Percentiles rank a stretch among this genome's conserved stretches.
Evolutionary conservation across 805 yeast species (phyloP).

Genomic region (Wickerhamomyces silvicola): DNA sequence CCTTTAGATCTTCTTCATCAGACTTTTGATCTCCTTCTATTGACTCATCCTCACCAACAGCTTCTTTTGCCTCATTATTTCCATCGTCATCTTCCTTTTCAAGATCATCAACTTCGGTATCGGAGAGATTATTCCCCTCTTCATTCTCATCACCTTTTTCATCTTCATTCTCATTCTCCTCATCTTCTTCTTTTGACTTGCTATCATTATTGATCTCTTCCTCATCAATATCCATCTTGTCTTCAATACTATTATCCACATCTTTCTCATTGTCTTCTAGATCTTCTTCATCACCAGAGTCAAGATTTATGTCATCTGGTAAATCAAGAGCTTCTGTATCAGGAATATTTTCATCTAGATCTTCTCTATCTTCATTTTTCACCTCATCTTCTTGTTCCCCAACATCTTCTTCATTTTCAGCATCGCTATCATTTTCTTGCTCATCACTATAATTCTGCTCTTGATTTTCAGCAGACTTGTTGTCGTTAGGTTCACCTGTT

Average conservation of each 20-base stretch:
- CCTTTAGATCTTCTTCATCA: slow-evolving; percentile 27
- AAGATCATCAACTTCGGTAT: slow-evolving; percentile 20
- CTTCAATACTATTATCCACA: slow-evolving; percentile 29
- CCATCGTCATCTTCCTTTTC: slow-evolving; percentile 28
- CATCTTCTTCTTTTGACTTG: slow-evolving; percentile 24
- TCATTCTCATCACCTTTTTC: slow-evolving; percentile 27
- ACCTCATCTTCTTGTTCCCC: slow-evolving; percentile 82
- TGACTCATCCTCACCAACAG: slow-evolving; percentile 25
- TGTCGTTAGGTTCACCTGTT: slow-evolving; percentile 27
- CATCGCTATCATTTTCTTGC: slow-evolving; percentile 47
- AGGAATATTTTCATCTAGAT: slow-evolving; percentile 67
- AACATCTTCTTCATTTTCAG: slow-evolving; percentile 61
- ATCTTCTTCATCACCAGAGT: slow-evolving; percentile 63
- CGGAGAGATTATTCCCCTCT: slow-evolving; percentile 18
- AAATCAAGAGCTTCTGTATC: slow-evolving; percentile 83
- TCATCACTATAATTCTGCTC: slow-evolving; percentile 38
- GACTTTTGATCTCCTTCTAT: slow-evolving; percentile 28
- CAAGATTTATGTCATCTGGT: slow-evolving; percentile 89
- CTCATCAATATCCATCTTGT: slow-evolving; percentile 42
- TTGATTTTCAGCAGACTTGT: slow-evolving; percentile 28
- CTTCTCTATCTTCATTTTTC: slow-evolving; percentile 59
- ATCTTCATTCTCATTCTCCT: slow-evolving; percentile 24
- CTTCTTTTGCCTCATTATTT: slow-evolving; percentile 25
- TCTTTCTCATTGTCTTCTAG: slow-evolving; percentile 37
- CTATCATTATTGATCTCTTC: slow-evolving; percentile 35